These are phyloP conservation scores for Salvia hispanica DNA, from an alignment of 257 asterid genomes.

Conservation along the genomic window DNA sequence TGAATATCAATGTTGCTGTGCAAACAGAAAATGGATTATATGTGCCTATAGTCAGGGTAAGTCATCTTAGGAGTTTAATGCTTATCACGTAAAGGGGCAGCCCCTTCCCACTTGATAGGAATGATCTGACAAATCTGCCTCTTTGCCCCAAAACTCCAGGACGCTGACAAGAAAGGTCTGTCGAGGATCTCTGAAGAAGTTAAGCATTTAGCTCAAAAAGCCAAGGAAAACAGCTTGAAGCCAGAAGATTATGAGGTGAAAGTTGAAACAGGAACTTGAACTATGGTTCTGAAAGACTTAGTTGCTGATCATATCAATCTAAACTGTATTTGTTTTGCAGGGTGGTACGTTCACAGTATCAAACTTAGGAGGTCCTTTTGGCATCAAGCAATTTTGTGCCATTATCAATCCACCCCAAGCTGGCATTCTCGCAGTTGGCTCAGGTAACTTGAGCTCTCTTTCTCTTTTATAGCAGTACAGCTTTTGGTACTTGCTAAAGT, in stretches of 20 bases:
- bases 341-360: conserved; percentile 96
- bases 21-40: conserved; percentile 92
- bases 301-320: conserved; percentile 6
- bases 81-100: background rate
- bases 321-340: conserved; percentile 40
- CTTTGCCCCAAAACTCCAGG: conserved; percentile 50
- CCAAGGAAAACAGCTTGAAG: conserved; percentile 81
- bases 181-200: conserved; percentile 86
- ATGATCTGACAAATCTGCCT: conserved; percentile 8
- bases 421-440: conserved; percentile 93
- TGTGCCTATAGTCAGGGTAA: conserved; percentile 85
- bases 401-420: conserved; percentile 96
- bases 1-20: conserved; percentile 92
- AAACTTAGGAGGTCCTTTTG: conserved; percentile 95
- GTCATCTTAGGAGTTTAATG: conserved; percentile 24
- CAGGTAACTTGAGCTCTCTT: conserved; percentile 53
- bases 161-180: conserved; percentile 95
- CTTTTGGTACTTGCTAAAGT: conserved; percentile 3
- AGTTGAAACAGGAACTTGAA: conserved; percentile 43
- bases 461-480: background rate
- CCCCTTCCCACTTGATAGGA: conserved; percentile 12
- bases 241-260: conserved; percentile 94
- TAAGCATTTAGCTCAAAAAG: conserved; percentile 76
- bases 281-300: background rate
- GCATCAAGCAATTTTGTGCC: conserved; percentile 97